Percentiles rank a stretch among this genome's conserved stretches.
phyloP scores from a whole-genome alignment of 2,329 filamentous ascomycete genomes.

The Stagonosporopsis vannaccii region DNA sequence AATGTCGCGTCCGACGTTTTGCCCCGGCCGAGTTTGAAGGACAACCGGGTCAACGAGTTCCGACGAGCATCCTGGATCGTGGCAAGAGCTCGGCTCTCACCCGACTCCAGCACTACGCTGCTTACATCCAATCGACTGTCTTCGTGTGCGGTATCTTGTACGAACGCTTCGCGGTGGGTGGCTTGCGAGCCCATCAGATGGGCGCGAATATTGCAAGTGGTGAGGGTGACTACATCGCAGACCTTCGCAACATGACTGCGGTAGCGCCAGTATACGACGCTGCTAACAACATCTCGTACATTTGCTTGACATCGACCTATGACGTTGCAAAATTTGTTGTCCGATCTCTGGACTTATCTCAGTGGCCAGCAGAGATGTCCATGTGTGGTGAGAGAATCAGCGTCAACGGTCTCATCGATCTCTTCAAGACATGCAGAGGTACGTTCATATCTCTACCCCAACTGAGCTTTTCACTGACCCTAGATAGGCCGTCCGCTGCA shows the following conservation, averaged over 20 bases:
- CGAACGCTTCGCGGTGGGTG: slow-evolving; percentile 74
- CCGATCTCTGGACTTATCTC: slow-evolving; percentile 69
- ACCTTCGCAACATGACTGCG: slow-evolving; percentile 65
- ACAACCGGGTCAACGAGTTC: slow-evolving; percentile 61
- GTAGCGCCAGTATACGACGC: slow-evolving; percentile 66
- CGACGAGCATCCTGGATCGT: slow-evolving; percentile 67
- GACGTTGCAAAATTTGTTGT: slow-evolving; percentile 76
- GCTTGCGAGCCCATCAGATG: slow-evolving; percentile 67
- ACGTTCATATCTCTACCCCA: background rate
- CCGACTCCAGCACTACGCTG: slow-evolving; percentile 63
- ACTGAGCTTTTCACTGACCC: slow-evolving; percentile 14
- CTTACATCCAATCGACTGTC: slow-evolving; percentile 70
- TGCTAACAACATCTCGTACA: slow-evolving; percentile 51
- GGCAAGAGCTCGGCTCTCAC: slow-evolving; percentile 64
- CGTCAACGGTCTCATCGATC: slow-evolving; percentile 67
- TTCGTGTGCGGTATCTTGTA: slow-evolving; percentile 80
- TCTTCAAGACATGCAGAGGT: slow-evolving; percentile 50
- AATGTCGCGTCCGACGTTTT: slow-evolving; percentile 70
- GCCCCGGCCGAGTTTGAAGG: slow-evolving; percentile 81
- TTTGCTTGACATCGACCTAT: slow-evolving; percentile 73
- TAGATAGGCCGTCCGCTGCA: slow-evolving; percentile 39
- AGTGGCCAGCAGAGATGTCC: slow-evolving; percentile 73
- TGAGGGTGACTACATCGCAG: slow-evolving; percentile 71
- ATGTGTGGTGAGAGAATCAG: slow-evolving; percentile 73
- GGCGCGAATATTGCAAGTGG: slow-evolving; percentile 62